phyloP scores from a whole-genome alignment of 2,329 filamentous ascomycete genomes.

The Colletotrichum paranaense region DNA sequence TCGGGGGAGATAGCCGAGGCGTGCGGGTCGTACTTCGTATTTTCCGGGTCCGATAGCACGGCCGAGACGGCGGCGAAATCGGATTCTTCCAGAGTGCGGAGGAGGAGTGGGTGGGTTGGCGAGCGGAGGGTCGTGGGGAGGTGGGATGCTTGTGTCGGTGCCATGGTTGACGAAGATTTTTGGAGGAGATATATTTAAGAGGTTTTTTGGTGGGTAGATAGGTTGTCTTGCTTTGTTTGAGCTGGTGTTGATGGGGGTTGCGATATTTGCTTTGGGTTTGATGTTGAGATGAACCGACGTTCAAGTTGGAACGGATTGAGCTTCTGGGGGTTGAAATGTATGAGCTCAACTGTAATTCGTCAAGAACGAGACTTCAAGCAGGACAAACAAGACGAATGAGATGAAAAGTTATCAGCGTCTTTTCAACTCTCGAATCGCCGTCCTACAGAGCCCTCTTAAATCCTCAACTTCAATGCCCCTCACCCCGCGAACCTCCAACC shows the following conservation, averaged over 20 bases:
- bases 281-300: not conserved
- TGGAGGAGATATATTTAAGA: too few relatives aligned
- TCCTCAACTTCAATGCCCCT: not conserved
- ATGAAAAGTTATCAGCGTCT: not conserved
- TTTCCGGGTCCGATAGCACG: slow-evolving; percentile 40
- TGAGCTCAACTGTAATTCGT: too few relatives aligned
- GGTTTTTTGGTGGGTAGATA: not conserved
- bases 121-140: slow-evolving; percentile 40
- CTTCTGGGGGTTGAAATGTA: not conserved
- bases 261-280: not conserved
- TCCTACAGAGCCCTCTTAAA: not conserved
- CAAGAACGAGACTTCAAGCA: too few relatives aligned
- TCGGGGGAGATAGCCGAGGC: slow-evolving; percentile 33
- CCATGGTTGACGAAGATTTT: slow-evolving; percentile 3
- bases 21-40: slow-evolving; percentile 35
- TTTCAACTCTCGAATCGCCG: not conserved
- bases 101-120: slow-evolving; percentile 39
- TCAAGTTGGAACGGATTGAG: not conserved
- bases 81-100: slow-evolving; percentile 39
- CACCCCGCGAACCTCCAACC: not conserved
- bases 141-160: slow-evolving; percentile 36
- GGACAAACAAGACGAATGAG: not conserved
- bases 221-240: not conserved
- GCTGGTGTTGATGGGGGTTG: not conserved
- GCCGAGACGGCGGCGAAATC: slow-evolving; percentile 39